Evolutionary conservation across 805 yeast species (phyloP).

Genomic region (Barnettozyma sp.): DNA sequence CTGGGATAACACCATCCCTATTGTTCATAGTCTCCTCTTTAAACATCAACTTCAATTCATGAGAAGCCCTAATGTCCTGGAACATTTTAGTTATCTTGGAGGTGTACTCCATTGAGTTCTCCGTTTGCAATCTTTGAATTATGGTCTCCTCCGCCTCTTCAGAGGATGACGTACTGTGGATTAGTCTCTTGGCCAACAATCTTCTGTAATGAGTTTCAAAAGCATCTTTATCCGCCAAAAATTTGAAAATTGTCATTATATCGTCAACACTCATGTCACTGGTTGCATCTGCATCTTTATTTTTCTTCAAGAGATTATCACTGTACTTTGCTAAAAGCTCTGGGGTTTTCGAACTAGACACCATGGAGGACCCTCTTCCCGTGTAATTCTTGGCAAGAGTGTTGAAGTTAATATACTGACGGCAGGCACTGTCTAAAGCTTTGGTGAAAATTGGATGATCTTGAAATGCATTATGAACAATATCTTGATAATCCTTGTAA

Average conservation of each 20-base stretch:
- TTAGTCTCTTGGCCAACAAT: slow-evolving; percentile 79
- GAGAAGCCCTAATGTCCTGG: slow-evolving; percentile 82
- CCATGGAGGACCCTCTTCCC: slow-evolving; percentile 10
- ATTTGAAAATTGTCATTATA: slow-evolving; percentile 79
- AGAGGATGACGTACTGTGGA: slow-evolving; percentile 77
- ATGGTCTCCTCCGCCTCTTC: slow-evolving; percentile 77
- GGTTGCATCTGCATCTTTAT: slow-evolving; percentile 58
- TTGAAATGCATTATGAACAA: slow-evolving; percentile 62
- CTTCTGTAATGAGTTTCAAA: slow-evolving; percentile 92
- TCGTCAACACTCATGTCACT: slow-evolving; percentile 75
- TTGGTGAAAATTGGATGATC: slow-evolving; percentile 73
- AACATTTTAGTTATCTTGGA: slow-evolving; percentile 94
- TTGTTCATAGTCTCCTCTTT: slow-evolving; percentile 38
- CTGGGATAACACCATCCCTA: slow-evolving; percentile 32
- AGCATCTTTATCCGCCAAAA: slow-evolving; percentile 88
- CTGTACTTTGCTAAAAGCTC: slow-evolving; percentile 86
- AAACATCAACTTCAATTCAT: slow-evolving; percentile 59
- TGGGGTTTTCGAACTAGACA: slow-evolving; percentile 66
- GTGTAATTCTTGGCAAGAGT: slow-evolving; percentile 56
- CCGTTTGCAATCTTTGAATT: slow-evolving; percentile 80
- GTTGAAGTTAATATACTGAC: slow-evolving; percentile 75
- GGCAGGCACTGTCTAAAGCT: slow-evolving; percentile 86
- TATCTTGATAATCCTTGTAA: slow-evolving; percentile 56
- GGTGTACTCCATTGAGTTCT: slow-evolving; percentile 88
- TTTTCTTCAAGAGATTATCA: slow-evolving; percentile 73